Percentiles rank a stretch among this genome's conserved stretches.
phyloP scores from a whole-genome alignment of 2,329 filamentous ascomycete genomes.

The Graphilbum fragrans region DNA sequence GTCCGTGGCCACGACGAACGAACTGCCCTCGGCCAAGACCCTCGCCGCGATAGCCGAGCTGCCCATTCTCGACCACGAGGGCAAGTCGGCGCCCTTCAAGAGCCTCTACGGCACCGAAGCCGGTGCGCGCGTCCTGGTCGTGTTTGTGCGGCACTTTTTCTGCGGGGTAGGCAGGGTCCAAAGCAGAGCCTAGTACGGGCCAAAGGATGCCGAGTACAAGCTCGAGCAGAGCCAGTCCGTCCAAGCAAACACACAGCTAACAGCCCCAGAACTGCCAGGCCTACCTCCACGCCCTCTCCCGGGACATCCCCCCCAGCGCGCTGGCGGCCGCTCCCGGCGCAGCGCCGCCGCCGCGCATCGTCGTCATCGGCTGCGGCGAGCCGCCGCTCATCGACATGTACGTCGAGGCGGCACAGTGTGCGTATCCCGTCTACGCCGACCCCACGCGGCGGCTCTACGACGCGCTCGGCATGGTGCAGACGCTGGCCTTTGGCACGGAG shows the following conservation, averaged over 20 bases:
- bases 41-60: slow-evolving; percentile 41
- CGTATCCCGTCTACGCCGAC: slow-evolving; percentile 69
- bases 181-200: neutral
- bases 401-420: slow-evolving; percentile 45
- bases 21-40: slow-evolving; percentile 35
- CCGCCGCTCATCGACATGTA: slow-evolving; percentile 58
- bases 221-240: too few relatives aligned
- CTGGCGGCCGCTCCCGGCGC: slow-evolving; percentile 32
- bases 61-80: slow-evolving; percentile 48
- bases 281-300: slow-evolving; percentile 52
- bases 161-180: slow-evolving; percentile 60
- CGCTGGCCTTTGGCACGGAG: slow-evolving; percentile 42
- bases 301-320: slow-evolving; percentile 38
- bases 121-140: slow-evolving; percentile 48
- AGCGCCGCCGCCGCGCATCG: slow-evolving; percentile 45
- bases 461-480: slow-evolving; percentile 56
- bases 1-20: slow-evolving; percentile 41
- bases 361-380: slow-evolving; percentile 61
- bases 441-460: slow-evolving; percentile 55
- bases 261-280: slow-evolving; percentile 57
- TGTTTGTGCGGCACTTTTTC: slow-evolving; percentile 73
- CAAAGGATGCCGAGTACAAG: too few relatives aligned
- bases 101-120: slow-evolving; percentile 47
- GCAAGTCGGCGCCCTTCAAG: slow-evolving; percentile 48
- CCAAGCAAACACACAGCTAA: too few relatives aligned